Percentiles rank a stretch among this genome's conserved stretches.
Evolutionary conservation across 495 filamentous ascomycete genomes (phyloP).

Genomic region (Annulohypoxylon maeteangense): DNA sequence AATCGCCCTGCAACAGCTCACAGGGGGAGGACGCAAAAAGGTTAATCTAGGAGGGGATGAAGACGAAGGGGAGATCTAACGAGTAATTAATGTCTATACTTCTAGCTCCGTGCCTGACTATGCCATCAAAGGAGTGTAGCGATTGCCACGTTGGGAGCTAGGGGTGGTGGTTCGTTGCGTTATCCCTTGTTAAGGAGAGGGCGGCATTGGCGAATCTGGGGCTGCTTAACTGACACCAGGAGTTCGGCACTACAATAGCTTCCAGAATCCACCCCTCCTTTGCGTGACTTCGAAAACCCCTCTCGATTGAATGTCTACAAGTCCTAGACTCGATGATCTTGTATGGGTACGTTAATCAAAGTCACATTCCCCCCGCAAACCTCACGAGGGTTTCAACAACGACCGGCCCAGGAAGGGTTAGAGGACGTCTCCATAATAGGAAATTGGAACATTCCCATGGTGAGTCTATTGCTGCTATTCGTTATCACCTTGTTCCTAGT

Average conservation of each 20-base stretch:
- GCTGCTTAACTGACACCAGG: conserved; percentile 38
- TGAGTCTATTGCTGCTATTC: conserved; percentile 38
- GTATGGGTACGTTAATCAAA: conserved; percentile 48
- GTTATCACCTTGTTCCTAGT: conserved; percentile 43
- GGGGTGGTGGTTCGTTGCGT: conserved; percentile 43
- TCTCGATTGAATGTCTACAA: conserved; percentile 40
- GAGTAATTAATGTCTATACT: conserved; percentile 44
- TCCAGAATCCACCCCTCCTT: conserved; percentile 39
- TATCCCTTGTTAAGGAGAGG: conserved; percentile 48
- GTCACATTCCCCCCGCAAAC: conserved; percentile 46
- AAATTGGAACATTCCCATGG: conserved; percentile 48
- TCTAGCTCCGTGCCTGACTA: conserved; percentile 34
- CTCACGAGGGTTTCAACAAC: conserved; percentile 9
- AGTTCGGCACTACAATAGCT: conserved; percentile 37
- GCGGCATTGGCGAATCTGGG: conserved; percentile 29
- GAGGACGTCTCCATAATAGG: conserved; percentile 28
- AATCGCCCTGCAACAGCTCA: conserved; percentile 87
- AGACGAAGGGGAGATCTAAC: conserved; percentile 66
- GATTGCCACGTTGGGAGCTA: conserved; percentile 47
- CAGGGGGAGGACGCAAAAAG: conserved; percentile 82
- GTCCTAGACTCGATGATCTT: conserved; percentile 41
- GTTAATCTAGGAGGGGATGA: conserved; percentile 82
- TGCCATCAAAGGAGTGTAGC: conserved; percentile 38
- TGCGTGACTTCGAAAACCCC: conserved; percentile 32
- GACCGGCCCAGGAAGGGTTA: conserved; percentile 34